Evolutionary conservation across 2,329 filamentous ascomycete species (phyloP), one percentile per base, ranked within the genome.

Genomic region (Apiospora saccharicola): DNA sequence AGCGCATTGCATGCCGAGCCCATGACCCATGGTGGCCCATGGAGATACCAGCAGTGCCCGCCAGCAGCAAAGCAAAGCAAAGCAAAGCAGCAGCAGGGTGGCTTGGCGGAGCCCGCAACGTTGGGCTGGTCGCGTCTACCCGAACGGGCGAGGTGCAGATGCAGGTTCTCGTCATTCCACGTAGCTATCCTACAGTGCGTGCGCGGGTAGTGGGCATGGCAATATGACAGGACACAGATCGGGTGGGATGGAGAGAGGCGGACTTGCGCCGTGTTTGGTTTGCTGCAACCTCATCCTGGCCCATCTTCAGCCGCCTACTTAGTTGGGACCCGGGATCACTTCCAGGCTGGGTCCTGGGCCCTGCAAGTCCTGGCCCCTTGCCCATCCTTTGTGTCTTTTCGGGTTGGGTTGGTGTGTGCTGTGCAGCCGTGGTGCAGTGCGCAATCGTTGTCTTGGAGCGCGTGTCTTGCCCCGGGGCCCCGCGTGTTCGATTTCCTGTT

Each of bases 131-230:
- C 43, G 67, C 34, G 57, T 64, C 57, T 68, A 64, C 69, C 71
- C 71, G 53, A 73, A 73, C 69, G 64, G 69, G 71, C 69, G 51
- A 43, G 22, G 49, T 73, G 71, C 71, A 73, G 67, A 67, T 73
- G 69, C 71, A 73, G 71, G 47, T 57, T 49, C 71, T 71, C 68
- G 71, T 73, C 69, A 71, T 70, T 70, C 69, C 71, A 73, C 69
- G 69, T 73, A 73, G 69, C 64, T 70, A 53, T 67, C 47, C 37
- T 68, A 70, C 61, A 71, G 69, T 71, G 71, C 64, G 37, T 71
- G 57, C 57, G 57, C 57, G n/a, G 10, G 53, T 30, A 24, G 57
- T 41, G 30, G 57, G 57, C 34, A 64, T 41, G 34, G 57, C 34
- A 64, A 64, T 64, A 64, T 64, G 57, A 64, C 34, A 64, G 57